A percentile compares a stretch with the other conserved stretches of the same genome.
phyloP scores from a whole-genome alignment of 2,329 filamentous ascomycete genomes.

The Phialocephala subalpina region DNA sequence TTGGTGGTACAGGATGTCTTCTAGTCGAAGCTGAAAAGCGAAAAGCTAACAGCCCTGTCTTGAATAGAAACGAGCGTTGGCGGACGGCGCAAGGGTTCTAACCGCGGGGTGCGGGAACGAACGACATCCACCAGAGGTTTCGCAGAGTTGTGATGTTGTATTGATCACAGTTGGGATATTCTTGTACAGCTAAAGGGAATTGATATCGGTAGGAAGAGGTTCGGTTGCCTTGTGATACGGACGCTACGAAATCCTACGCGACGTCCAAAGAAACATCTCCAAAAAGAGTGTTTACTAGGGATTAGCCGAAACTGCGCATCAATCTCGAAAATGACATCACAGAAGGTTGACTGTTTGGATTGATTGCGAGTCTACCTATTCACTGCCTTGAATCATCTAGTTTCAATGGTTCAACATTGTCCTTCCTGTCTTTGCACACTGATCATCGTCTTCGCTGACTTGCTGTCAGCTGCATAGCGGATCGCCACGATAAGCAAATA shows the following conservation, averaged over 20 bases:
- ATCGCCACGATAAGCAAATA: conserved; percentile 12
- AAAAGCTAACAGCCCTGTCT: conserved; percentile 8
- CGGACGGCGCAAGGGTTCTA: background rate
- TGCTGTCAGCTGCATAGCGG: conserved; percentile 12
- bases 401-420: conserved; percentile 1
- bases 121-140: background rate
- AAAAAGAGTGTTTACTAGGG: background rate
- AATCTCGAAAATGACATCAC: background rate
- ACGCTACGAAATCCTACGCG: background rate
- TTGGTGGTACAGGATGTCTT: conserved; percentile 10
- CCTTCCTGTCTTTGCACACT: background rate
- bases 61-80: conserved; percentile 4
- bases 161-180: background rate
- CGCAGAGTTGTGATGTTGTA: conserved; percentile 1
- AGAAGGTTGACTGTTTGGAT: background rate
- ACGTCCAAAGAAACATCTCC: background rate
- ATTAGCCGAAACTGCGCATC: background rate
- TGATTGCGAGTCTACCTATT: background rate
- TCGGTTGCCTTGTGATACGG: conserved; percentile 17
- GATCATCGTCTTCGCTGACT: background rate
- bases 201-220: background rate
- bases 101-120: background rate
- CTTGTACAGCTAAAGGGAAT: background rate
- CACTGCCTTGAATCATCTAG: background rate
- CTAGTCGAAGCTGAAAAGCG: conserved; percentile 3